A percentile compares a stretch with the other conserved stretches of the same genome.
Evolutionary conservation across 2,329 filamentous ascomycete genomes (phyloP).

Genomic region (Geosmithia morbida): DNA sequence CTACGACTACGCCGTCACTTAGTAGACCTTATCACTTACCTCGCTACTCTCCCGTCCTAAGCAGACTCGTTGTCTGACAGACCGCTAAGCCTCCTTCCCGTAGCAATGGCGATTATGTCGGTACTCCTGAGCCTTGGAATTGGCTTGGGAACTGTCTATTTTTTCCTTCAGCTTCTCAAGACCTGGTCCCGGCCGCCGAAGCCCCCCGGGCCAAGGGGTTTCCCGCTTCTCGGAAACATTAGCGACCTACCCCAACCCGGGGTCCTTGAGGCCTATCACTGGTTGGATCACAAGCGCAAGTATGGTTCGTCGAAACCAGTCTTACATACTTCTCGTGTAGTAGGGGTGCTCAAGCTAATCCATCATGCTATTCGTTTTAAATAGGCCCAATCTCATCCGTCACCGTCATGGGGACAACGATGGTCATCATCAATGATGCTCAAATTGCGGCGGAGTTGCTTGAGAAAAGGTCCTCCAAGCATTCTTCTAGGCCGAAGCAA

Average conservation of each 20-base stretch:
- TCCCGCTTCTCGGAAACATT: constrained; percentile 30
- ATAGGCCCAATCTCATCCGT: constrained; percentile 11
- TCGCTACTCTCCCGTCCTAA: too few relatives aligned
- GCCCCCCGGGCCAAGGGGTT: constrained; percentile 13
- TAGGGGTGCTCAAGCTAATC: not conserved
- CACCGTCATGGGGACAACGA: constrained; percentile 13
- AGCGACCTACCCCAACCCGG: constrained; percentile 22
- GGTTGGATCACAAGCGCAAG: constrained; percentile 17
- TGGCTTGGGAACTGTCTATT: not conserved
- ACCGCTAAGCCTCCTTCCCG: too few relatives aligned
- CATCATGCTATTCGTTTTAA: not conserved
- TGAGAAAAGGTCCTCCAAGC: constrained; percentile 8
- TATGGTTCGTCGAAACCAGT: constrained; percentile 4
- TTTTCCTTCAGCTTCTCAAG: not conserved
- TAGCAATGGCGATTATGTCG: not conserved
- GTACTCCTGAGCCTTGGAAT: not conserved
- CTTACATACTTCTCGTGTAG: too few relatives aligned
- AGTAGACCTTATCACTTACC: too few relatives aligned
- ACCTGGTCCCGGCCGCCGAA: not conserved
- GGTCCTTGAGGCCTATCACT: constrained; percentile 15
- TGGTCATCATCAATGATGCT: constrained; percentile 24
- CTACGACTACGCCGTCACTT: too few relatives aligned
- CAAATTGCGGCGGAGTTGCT: constrained; percentile 18
- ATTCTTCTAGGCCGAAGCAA: constrained; percentile 4
- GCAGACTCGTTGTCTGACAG: too few relatives aligned